phyloP scores from a whole-genome alignment of 2,329 filamentous ascomycete genomes.

The Colletotrichum sp. region DNA sequence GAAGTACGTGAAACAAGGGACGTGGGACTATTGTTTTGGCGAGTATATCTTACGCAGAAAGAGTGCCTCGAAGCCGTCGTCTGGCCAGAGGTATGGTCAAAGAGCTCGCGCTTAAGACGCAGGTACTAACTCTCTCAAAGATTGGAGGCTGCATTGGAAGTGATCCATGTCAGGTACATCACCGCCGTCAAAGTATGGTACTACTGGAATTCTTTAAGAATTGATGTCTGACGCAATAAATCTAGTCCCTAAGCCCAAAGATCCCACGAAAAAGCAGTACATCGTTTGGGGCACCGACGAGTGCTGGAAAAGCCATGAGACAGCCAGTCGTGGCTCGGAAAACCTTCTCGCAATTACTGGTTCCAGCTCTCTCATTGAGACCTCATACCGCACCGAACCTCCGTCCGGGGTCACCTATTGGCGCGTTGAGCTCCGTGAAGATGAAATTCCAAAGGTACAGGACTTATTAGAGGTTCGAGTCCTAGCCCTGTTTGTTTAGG shows the following conservation, averaged over 20 bases:
- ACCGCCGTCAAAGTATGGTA: background rate
- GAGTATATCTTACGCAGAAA: background rate
- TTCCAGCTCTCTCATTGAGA: accelerated
- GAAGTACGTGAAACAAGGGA: background rate
- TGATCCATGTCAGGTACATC: background rate
- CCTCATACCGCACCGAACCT: background rate
- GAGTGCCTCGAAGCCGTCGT: background rate
- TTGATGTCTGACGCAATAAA: background rate
- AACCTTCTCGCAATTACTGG: background rate
- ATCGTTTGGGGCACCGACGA: background rate
- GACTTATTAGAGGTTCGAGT: background rate
- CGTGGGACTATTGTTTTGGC: background rate
- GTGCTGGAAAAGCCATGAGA: background rate
- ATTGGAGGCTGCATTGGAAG: too few species aligned
- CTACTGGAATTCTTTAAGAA: background rate
- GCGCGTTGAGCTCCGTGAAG: background rate
- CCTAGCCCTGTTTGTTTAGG: background rate
- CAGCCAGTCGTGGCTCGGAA: background rate
- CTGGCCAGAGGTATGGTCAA: background rate
- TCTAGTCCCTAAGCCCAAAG: background rate
- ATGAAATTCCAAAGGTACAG: background rate
- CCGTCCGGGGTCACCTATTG: background rate
- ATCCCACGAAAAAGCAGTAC: background rate
- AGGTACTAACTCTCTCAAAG: background rate
- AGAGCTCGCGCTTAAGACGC: background rate